Base-by-base conservation (phyloP, 306 rosid genomes). In the Myrica gale region DNA sequence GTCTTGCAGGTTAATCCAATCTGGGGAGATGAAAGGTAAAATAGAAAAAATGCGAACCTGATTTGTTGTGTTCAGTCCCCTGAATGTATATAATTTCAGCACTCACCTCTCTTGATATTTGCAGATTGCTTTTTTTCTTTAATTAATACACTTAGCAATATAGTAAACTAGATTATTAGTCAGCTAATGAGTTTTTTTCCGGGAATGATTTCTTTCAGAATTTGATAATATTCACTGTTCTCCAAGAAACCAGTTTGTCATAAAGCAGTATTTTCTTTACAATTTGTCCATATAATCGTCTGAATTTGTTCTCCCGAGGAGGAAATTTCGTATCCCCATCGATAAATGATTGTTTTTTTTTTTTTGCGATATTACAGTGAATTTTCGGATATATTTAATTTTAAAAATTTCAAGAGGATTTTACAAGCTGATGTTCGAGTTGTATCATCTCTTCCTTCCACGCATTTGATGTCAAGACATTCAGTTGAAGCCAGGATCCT, bases 1-100 rank as follows among this genome's bases (percentile, higher is more conserved):
- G 69, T 79, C 61, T 85, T 88, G 85, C 87, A 85, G 72, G 86
- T 85, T 61, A 88, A 88, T 73, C 58, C 68, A 58, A 84, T 88
- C 5, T 88, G 89, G 88, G 85, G 80, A 82, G 92, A 85, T 54
- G 88, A 88, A 19, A 88, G 92, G 89, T 82, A 56, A 37, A 10
- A 5, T 16, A 41, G 39, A 17, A 41, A 41, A 1, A 11, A 9
- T 62, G 21, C 12, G 7, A n/a, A 17, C 50, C n/a, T 0, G 17
- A 0, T 41, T 65, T n/a, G 7, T 41, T 42, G 50, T 66, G 1
- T 16, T 32, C 2, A 61, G 63, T 57, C 37, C 12, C 8, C 9
- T 20, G 0, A n/a, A 23, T 21, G 17, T 5, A 23, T 58, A 23
- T 58, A 9, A 20, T 58, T 58, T 39, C 65, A 56, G 63, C 39